phyloP scores from a whole-genome alignment of 345 rosid genomes.

The Lenwebbia sp. region DNA sequence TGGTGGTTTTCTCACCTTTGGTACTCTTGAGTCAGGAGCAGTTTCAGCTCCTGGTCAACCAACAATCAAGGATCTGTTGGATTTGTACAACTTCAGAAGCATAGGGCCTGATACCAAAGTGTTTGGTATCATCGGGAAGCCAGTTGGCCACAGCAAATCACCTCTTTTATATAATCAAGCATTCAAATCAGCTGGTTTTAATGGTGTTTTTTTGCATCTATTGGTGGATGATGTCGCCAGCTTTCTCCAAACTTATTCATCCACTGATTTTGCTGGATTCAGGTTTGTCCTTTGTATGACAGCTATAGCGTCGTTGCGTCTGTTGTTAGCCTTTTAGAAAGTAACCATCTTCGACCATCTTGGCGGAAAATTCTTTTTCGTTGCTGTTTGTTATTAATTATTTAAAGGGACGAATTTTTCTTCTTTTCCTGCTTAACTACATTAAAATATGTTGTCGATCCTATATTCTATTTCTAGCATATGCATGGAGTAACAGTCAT shows the following conservation, averaged over 20 bases:
- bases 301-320: background rate
- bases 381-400: background rate
- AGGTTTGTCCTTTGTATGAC: constrained; percentile 29
- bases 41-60: constrained; percentile 97
- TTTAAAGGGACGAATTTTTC: background rate
- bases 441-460: background rate
- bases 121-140: constrained; percentile 84
- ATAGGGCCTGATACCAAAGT: constrained; percentile 88
- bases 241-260: constrained; percentile 70
- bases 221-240: constrained; percentile 69
- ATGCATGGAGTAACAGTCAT: background rate
- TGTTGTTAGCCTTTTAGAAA: background rate
- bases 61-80: constrained; percentile 57
- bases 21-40: constrained; percentile 66
- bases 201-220: constrained; percentile 69
- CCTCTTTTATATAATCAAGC: constrained; percentile 82
- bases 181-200: constrained; percentile 67
- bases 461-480: background rate
- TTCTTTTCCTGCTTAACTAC: background rate
- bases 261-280: constrained; percentile 85
- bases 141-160: constrained; percentile 91
- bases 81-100: constrained; percentile 72
- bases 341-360: background rate
- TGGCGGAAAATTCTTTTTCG: background rate
- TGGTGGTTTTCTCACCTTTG: constrained; percentile 90